A percentile compares a stretch with the other conserved stretches of the same genome.
Evolutionary conservation across 2,329 filamentous ascomycete genomes (phyloP).

Genomic region (Purpureocillium lavendulum): DNA sequence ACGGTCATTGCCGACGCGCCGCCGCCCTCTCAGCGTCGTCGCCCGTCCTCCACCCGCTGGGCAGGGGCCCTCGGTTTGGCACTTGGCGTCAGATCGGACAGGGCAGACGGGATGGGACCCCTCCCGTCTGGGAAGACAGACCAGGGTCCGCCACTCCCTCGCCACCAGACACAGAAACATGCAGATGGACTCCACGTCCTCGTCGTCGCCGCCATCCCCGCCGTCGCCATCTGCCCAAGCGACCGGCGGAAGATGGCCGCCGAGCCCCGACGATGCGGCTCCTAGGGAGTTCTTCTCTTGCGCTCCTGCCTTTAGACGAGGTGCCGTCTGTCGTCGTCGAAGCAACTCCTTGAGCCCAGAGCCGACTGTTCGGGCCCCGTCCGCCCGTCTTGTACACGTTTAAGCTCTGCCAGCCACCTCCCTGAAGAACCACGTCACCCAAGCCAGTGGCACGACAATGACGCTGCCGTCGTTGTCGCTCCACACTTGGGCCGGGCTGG

Average conservation of each 20-base stretch:
- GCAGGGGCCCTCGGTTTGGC: too few species aligned
- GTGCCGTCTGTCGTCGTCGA: too few species aligned
- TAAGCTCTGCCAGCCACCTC: too few species aligned
- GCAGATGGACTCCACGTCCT: not conserved
- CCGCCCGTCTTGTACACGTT: too few species aligned
- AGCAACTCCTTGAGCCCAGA: too few species aligned
- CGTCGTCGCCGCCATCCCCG: not conserved
- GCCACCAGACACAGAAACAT: slow-evolving; percentile 2
- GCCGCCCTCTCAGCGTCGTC: not conserved
- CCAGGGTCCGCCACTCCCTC: slow-evolving; percentile 2
- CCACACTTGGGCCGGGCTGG: too few species aligned
- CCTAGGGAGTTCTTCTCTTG: too few species aligned
- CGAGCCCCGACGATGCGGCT: too few species aligned
- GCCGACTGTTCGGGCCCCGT: too few species aligned
- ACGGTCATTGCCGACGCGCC: slow-evolving; percentile 1
- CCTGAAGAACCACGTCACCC: not conserved
- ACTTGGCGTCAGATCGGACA: not conserved
- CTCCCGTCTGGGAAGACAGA: not conserved
- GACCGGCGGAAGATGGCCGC: too few species aligned
- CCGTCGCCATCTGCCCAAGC: not conserved
- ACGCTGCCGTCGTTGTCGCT: not conserved
- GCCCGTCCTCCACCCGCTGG: not conserved
- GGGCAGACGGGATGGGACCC: too few species aligned
- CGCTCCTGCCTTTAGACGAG: too few species aligned
- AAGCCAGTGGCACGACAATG: not conserved